These are phyloP conservation scores for Botrytis sinoallii DNA, from an alignment of 2,329 filamentous ascomycete species.

Conservation along the genomic window DNA sequence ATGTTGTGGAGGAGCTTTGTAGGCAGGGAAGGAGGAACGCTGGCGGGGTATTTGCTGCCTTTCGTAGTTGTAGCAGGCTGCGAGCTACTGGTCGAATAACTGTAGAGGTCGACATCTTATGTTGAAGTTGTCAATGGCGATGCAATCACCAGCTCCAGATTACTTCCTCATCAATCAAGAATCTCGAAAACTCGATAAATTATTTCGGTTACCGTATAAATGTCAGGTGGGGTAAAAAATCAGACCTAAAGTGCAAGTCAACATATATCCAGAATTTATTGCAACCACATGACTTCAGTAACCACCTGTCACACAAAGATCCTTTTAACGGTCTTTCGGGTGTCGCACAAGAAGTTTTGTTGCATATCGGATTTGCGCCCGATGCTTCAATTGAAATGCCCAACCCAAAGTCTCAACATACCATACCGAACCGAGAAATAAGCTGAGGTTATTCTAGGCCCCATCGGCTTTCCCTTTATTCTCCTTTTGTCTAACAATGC, in stretches of 20 bases:
- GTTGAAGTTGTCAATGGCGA: conserved; percentile 25
- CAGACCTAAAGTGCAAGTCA: conserved; percentile 8
- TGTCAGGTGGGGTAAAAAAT: neutral
- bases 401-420: conserved; percentile 10
- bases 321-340: neutral
- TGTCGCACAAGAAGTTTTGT: conserved; percentile 15
- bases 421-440: neutral
- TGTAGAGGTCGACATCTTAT: conserved; percentile 34
- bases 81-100: conserved; percentile 30
- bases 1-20: conserved; percentile 18
- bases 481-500: conserved; percentile 5
- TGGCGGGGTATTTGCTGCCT: conserved; percentile 27
- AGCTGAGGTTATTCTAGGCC: conserved; percentile 1
- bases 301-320: conserved; percentile 6
- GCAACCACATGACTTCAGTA: conserved; percentile 9
- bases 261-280: conserved; percentile 2
- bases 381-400: conserved; percentile 8
- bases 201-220: conserved; percentile 13
- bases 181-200: conserved; percentile 25
- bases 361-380: conserved; percentile 22
- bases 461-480: neutral
- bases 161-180: conserved; percentile 12
- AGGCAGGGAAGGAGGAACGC: conserved; percentile 38
- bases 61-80: conserved; percentile 25
- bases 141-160: conserved; percentile 7